Base-by-base conservation (phyloP, 208 protist genomes). In the Trypanosoma caninum region DNA sequence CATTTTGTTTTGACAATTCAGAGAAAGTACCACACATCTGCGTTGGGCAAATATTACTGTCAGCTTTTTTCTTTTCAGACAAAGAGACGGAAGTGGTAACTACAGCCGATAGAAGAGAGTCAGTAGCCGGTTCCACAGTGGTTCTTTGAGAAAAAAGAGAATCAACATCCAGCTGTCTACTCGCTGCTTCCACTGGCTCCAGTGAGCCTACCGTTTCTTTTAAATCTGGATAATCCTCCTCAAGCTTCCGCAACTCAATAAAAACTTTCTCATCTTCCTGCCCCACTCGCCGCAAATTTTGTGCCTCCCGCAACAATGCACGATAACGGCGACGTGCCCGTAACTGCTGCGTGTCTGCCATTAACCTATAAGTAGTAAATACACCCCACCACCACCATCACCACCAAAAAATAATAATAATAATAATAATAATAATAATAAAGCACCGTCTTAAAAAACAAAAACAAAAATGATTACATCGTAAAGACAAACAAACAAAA, bases 291-390 rank as follows among this genome's bases (percentile, higher is more conserved):
- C 50, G 47, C 25, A 87, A 60, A 6, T 45, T 38, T 7, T 71
- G 33, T 28, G 58, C 69, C 34, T 89, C 77, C 28, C 80, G 57
- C 23, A 79, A 37, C 20, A 93, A 59, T 0, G 72, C 58, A n/a
- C 80, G 82, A 63, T 84, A 82, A 30, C 86, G 82, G 9, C 78
- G 59, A n/a, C 69, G 62, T 13, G 80, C 80, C 57, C 56, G 52
- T 50, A 76, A 31, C 62, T 57, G 41, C 54, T 70, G 23, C 18
- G n/a, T 16, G 33, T 42, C 33, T 20, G 10, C 2, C 61, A 56
- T 53, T 31, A n/a, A n/a, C n/a, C n/a, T n/a, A n/a, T n/a, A n/a
- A n/a, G n/a, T n/a, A n/a, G n/a, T n/a, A n/a, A n/a, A n/a, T n/a
- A n/a, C n/a, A n/a, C n/a, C n/a, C n/a, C n/a, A n/a, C n/a, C n/a